These are phyloP conservation scores for Pseudocercospora musae DNA, from an alignment of 2,329 filamentous ascomycete species.

Conservation along the genomic window DNA sequence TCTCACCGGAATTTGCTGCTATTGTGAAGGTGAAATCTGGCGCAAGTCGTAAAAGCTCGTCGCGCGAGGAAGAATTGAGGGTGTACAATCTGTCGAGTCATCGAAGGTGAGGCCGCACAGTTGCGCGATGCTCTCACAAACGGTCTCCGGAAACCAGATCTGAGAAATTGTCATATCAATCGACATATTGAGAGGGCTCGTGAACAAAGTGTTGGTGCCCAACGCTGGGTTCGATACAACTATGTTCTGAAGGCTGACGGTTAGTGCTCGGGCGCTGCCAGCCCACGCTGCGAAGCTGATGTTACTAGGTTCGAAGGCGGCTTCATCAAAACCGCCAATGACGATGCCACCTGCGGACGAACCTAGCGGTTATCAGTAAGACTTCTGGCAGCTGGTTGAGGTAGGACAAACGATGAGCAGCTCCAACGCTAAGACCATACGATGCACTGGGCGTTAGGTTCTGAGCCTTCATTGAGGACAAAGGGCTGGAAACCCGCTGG, in stretches of 20 bases:
- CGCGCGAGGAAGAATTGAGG: conserved; percentile 39
- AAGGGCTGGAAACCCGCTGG: no score
- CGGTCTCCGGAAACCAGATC: conserved; percentile 39
- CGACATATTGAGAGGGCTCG: background rate
- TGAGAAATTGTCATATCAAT: conserved; percentile 42
- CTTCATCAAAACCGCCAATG: conserved; percentile 42
- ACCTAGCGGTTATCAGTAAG: no score
- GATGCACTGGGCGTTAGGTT: no score
- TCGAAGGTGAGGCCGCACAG: conserved; percentile 42
- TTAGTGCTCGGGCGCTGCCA: no score
- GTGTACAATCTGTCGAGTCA: conserved; percentile 37
- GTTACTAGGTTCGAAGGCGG: conserved; percentile 32
- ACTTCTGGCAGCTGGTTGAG: no score
- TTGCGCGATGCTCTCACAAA: conserved; percentile 40
- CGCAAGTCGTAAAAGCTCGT: conserved; percentile 31
- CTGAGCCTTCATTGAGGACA: no score
- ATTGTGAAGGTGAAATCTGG: conserved; percentile 39
- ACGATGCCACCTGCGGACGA: conserved; percentile 21
- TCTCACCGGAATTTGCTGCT: conserved; percentile 2
- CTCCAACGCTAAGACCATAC: no score
- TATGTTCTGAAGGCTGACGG: no score
- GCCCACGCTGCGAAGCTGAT: conserved; percentile 30
- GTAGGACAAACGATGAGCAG: no score
- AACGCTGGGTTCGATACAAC: no score
- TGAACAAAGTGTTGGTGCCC: no score